Base-by-base conservation (phyloP, 2,329 filamentous ascomycete species). In the Fusarium globosum region DNA sequence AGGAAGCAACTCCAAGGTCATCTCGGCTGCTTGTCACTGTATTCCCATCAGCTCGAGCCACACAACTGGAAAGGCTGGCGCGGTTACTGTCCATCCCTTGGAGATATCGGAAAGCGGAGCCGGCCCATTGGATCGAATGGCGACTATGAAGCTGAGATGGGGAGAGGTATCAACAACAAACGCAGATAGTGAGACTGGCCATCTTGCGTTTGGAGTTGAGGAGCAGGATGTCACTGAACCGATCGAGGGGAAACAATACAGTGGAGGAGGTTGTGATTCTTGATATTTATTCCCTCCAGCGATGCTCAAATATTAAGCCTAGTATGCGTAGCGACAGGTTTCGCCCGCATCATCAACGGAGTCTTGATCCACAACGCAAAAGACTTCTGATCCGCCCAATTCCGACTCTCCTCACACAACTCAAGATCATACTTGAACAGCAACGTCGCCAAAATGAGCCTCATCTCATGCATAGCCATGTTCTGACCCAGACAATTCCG, bases 401-500 rank as follows among this genome's bases (percentile, higher is more conserved):
- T 30, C 2, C 2, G 7, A 21, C 66, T 61, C 28, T 48, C 43
- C 0, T 70, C 35, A 20, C 55, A 61, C 4, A 70, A n/a, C 4
- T 70, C 43, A 20, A 70, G 35, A 6, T 70, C 68, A 18, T 56
- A 70, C 3, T 61, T 56, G 2, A 70, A 56, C 10, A 70, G 8
- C 2, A 70, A 21, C 7, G 39, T 65, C 0, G 61, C 61, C 10
- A 70, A 4, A 1, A 70, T 52, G 2, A 70, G 61, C 12, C 68
- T 70, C 49, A 66, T 66, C n/a, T 70, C 68, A 28, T 70, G 68
- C 68, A 70, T 43, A 1, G 68, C 68, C 66, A 70, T 70, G 0
- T 66, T 70, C 23, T 70, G 68, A 0, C 68, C 68, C n/a, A 70
- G 21, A 11, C 68, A 70, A 2, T 70, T 70, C 0, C 68, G 49